These are phyloP conservation scores for Hypoxylon sp. DNA, from an alignment of 2,329 filamentous ascomycete species.

Conservation along the genomic window DNA sequence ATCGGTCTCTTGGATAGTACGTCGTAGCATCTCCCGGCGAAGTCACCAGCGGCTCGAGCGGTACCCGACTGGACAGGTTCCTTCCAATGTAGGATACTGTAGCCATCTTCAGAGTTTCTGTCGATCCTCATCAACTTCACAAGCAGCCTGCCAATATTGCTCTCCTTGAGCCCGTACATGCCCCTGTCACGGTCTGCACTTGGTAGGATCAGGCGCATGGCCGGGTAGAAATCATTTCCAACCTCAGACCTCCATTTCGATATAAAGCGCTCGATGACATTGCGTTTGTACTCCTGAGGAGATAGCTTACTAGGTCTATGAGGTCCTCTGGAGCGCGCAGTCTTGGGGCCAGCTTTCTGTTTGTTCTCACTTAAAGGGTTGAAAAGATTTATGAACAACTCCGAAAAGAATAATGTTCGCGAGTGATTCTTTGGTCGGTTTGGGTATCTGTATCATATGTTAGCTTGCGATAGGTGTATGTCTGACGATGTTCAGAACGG, in stretches of 20 bases:
- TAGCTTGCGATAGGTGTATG: conserved; percentile 12
- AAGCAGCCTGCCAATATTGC: conserved; percentile 88
- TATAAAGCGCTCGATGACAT: conserved; percentile 90
- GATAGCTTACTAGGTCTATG: conserved; percentile 72
- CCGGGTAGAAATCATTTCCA: conserved; percentile 93
- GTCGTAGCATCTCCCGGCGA: conserved; percentile 89
- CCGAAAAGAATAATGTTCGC: conserved; percentile 85
- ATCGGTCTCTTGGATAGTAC: conserved; percentile 87
- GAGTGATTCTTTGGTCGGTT: conserved; percentile 85
- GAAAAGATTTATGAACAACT: conserved; percentile 83
- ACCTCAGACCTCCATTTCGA: conserved; percentile 88
- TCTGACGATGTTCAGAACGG: conserved; percentile 7
- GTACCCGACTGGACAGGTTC: conserved; percentile 78
- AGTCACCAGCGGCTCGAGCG: conserved; percentile 84
- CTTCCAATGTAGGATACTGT: conserved; percentile 92
- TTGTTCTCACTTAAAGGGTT: conserved; percentile 84
- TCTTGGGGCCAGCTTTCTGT: conserved; percentile 74
- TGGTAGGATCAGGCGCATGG: conserved; percentile 89
- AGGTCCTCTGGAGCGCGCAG: conserved; percentile 70
- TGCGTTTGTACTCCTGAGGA: conserved; percentile 82
- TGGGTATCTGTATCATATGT: conserved; percentile 74
- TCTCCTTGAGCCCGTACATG: conserved; percentile 96
- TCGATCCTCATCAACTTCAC: conserved; percentile 94
- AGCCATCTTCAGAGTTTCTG: conserved; percentile 89
- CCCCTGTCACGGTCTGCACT: conserved; percentile 93